A percentile compares a stretch with the other conserved stretches of the same genome.
phyloP scores from a whole-genome alignment of 2,329 filamentous ascomycete species.

The Hysterium pulicare region DNA sequence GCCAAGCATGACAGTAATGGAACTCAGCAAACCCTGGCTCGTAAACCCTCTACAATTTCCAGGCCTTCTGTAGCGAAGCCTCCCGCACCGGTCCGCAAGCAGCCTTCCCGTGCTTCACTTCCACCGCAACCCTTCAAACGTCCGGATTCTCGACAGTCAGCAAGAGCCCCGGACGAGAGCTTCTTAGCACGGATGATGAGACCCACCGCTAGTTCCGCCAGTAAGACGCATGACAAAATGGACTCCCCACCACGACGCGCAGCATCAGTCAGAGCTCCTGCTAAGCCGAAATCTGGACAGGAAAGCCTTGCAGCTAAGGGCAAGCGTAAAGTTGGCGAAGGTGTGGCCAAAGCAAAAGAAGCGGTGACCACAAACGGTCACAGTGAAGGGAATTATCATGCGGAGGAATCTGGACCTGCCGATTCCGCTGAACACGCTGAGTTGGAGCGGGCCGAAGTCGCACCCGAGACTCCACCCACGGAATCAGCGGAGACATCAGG shows the following conservation, averaged over 20 bases:
- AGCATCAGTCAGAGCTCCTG: constrained; percentile 11
- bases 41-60: constrained; percentile 38
- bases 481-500: constrained; percentile 14
- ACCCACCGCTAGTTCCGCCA: constrained; percentile 67
- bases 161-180: constrained; percentile 60
- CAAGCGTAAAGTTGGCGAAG: constrained; percentile 37
- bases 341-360: constrained; percentile 32
- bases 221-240: constrained; percentile 63
- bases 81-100: constrained; percentile 23
- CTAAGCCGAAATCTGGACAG: constrained; percentile 21
- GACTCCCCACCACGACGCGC: constrained; percentile 36
- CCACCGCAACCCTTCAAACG: constrained; percentile 46
- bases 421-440: neutral
- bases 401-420: constrained; percentile 1
- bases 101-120: constrained; percentile 37
- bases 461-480: neutral
- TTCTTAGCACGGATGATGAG: constrained; percentile 82
- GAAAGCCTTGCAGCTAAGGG: constrained; percentile 27
- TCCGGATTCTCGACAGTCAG: constrained; percentile 45
- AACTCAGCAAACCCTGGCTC: constrained; percentile 38
- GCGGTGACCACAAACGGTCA: constrained; percentile 25
- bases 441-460: neutral
- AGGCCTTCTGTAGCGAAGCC: constrained; percentile 25
- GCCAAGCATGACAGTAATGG: constrained; percentile 54
- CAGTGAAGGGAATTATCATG: constrained; percentile 6